These are phyloP conservation scores for Lophiostoma macrostomum DNA, from an alignment of 495 filamentous ascomycete genomes.

Conservation along the genomic window DNA sequence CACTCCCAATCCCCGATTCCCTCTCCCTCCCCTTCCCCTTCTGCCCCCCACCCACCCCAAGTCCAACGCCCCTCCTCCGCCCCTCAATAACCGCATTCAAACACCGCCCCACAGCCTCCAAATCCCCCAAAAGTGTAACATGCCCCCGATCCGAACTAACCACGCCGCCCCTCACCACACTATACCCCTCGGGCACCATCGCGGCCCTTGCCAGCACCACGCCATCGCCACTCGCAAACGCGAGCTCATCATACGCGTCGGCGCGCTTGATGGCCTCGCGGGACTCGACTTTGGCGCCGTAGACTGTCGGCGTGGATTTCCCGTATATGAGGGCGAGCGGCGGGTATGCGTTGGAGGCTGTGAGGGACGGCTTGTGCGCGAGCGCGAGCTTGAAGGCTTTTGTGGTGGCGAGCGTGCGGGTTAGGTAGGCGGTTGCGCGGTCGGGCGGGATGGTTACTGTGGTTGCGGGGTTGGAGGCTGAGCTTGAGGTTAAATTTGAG, in stretches of 20 bases:
- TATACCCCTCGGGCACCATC: conserved; percentile 82
- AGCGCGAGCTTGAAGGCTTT: conserved; percentile 74
- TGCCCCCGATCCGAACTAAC: conserved; percentile 82
- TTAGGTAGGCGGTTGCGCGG: conserved; percentile 67
- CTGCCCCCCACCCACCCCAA: conserved; percentile 39
- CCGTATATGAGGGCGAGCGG: conserved; percentile 84
- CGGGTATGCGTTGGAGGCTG: conserved; percentile 69
- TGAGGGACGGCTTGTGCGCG: conserved; percentile 55
- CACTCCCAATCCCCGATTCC: background rate
- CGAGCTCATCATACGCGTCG: conserved; percentile 83
- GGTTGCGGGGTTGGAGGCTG: conserved; percentile 41
- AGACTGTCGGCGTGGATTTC: conserved; percentile 81
- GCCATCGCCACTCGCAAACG: conserved; percentile 85
- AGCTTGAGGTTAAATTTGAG: conserved; percentile 40
- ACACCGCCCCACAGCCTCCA: conserved; percentile 75
- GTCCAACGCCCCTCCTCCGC: conserved; percentile 67
- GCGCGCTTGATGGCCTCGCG: conserved; percentile 65
- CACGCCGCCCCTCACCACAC: conserved; percentile 63
- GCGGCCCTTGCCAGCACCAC: conserved; percentile 83
- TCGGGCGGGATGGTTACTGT: conserved; percentile 47
- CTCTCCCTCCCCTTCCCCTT: background rate
- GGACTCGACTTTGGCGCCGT: conserved; percentile 67
- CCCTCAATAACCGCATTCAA: conserved; percentile 63
- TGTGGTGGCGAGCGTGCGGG: conserved; percentile 67
- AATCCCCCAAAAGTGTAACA: conserved; percentile 79